A percentile compares a stretch with the other conserved stretches of the same genome.
Evolutionary conservation across 257 asterid species (phyloP).

Genomic region (Osmanthus fragrans): DNA sequence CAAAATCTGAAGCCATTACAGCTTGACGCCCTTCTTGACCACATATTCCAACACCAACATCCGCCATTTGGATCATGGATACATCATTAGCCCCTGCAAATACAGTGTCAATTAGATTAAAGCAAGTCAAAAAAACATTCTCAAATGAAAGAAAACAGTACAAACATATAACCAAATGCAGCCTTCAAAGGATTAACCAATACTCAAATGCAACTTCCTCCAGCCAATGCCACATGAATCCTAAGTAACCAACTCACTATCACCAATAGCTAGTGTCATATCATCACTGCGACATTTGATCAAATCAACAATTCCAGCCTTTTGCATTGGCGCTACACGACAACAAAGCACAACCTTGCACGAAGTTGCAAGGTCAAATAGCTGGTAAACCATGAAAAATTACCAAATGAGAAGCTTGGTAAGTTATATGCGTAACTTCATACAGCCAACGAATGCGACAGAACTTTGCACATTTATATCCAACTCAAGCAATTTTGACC

Average conservation of each 20-base stretch:
- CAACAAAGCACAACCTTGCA: conserved; percentile 94
- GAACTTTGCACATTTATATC: conserved; percentile 2
- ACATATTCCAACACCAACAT: conserved; percentile 99
- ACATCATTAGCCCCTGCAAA: conserved; percentile 94
- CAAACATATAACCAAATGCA: conserved; percentile 37
- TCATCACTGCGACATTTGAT: conserved; percentile 91
- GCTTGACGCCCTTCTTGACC: conserved; percentile 99
- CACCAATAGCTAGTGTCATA: conserved; percentile 98
- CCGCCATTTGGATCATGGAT: conserved; percentile 99
- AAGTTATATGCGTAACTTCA: conserved; percentile 1
- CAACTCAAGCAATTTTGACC: conserved; percentile 4
- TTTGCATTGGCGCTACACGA: conserved; percentile 97
- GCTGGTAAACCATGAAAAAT: conserved; percentile 52
- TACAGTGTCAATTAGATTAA: conserved; percentile 28
- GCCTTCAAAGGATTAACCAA: conserved; percentile 35
- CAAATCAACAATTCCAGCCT: conserved; percentile 97
- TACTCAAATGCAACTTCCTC: conserved; percentile 16
- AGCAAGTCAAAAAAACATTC: conserved; percentile 16
- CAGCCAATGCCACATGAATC: conserved; percentile 17
- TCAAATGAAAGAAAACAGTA: conserved; percentile 8
- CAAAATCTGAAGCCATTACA: conserved; percentile 99
- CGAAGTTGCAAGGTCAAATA: conserved; percentile 84
- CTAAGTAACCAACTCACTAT: conserved; percentile 63
- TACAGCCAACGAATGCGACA: conserved; percentile 15
- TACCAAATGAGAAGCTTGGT: conserved; percentile 34